Conservation (phyloP, 768 basidiomycete species). For the Dictyophora rubrovolvata region DNA sequence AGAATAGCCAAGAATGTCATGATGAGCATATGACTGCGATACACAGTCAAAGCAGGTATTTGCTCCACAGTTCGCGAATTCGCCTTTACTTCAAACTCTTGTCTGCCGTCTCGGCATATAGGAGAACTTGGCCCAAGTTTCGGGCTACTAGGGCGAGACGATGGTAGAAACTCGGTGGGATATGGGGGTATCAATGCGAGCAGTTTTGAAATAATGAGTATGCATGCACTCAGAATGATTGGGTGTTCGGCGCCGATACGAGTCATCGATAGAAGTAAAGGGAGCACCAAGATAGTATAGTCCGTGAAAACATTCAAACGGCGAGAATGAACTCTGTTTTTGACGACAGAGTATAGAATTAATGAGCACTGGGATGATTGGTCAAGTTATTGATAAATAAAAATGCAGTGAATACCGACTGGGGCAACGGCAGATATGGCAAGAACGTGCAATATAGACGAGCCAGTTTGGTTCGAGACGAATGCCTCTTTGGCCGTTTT, state of each 20-base stretch:
- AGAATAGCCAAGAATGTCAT: constrained; percentile 86
- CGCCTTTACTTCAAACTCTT: not conserved
- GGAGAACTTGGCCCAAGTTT: not conserved
- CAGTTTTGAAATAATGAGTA: constrained; percentile 37
- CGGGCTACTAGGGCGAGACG: not conserved
- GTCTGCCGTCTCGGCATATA: not conserved
- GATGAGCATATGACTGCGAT: constrained; percentile 91
- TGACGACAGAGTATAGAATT: constrained; percentile 50
- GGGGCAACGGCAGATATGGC: constrained; percentile 51
- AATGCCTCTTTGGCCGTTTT: constrained; percentile 76
- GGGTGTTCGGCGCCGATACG: constrained; percentile 50
- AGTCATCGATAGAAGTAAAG: constrained; percentile 78
- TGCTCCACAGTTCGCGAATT: constrained; percentile 20
- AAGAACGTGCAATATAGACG: constrained; percentile 59
- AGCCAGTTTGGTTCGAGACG: constrained; percentile 64
- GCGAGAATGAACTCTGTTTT: not conserved
- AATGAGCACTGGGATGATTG: constrained; percentile 51
- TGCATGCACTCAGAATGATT: constrained; percentile 34
- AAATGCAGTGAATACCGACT: constrained; percentile 31
- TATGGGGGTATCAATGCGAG: constrained; percentile 26
- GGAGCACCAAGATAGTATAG: constrained; percentile 58
- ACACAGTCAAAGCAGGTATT: constrained; percentile 73
- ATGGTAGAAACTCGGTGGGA: not conserved
- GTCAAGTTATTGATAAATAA: not conserved
- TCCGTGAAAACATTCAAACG: constrained; percentile 37